Percentiles rank a stretch among this genome's conserved stretches.
Evolutionary conservation across 495 filamentous ascomycete species (phyloP).

Genomic region (Talaromyces ruber): DNA sequence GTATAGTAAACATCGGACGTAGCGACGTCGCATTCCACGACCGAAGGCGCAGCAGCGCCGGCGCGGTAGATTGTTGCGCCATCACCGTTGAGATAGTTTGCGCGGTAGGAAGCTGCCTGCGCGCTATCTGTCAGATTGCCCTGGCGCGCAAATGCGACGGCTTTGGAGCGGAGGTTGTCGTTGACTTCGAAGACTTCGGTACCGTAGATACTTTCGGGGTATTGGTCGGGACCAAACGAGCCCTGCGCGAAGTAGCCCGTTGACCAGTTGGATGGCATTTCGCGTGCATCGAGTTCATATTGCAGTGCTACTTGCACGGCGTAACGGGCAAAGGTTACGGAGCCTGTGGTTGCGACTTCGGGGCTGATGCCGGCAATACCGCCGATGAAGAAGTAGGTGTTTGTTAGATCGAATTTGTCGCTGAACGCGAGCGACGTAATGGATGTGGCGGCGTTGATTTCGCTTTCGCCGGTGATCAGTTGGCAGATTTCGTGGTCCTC

Average conservation of each 20-base stretch:
- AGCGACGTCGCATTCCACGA: slow-evolving; percentile 59
- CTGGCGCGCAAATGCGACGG: slow-evolving; percentile 44
- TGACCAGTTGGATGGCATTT: slow-evolving; percentile 55
- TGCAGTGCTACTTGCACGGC: slow-evolving; percentile 66
- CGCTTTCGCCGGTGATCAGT: slow-evolving; percentile 47
- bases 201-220: slow-evolving; percentile 58
- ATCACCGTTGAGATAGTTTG: slow-evolving; percentile 38
- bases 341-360: slow-evolving; percentile 50
- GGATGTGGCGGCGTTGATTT: slow-evolving; percentile 68
- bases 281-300: slow-evolving; percentile 65
- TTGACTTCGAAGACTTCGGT: slow-evolving; percentile 74
- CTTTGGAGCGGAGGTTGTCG: slow-evolving; percentile 46
- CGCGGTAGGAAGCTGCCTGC: slow-evolving; percentile 47
- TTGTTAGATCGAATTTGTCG: slow-evolving; percentile 52
- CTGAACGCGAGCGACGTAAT: slow-evolving; percentile 51
- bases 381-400: slow-evolving; percentile 62
- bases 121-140: slow-evolving; percentile 49
- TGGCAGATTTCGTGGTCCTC: slow-evolving; percentile 51
- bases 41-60: slow-evolving; percentile 42
- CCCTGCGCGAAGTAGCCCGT: slow-evolving; percentile 63
- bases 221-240: slow-evolving; percentile 41
- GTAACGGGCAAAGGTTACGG: slow-evolving; percentile 58
- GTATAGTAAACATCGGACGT: slow-evolving; percentile 69
- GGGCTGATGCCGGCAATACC: slow-evolving; percentile 71
- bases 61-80: slow-evolving; percentile 33